Percentiles rank a stretch among this genome's conserved stretches.
Conservation (phyloP, 73 alveolate genomes). For the Symbiodinium natans region DNA sequence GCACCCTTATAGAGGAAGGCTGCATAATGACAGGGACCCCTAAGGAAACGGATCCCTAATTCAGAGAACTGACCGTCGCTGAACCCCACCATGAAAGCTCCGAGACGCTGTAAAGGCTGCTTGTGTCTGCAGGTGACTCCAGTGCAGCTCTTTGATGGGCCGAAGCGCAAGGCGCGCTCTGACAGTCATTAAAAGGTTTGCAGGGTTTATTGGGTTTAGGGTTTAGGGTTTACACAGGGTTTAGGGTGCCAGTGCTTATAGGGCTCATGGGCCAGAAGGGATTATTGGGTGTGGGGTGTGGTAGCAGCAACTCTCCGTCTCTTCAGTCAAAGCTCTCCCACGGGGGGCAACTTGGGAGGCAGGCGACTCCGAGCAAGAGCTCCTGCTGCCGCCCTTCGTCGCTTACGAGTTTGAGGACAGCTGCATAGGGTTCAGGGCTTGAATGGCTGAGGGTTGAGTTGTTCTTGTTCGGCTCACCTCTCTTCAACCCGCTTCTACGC, state of each 20-base stretch:
- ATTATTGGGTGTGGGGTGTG: too few relatives aligned
- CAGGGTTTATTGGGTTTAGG: background rate
- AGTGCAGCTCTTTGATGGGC: slow-evolving; percentile 66
- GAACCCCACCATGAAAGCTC: too few relatives aligned
- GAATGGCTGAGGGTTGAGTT: too few relatives aligned
- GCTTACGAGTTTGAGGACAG: slow-evolving; percentile 70
- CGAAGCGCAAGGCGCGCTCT: slow-evolving; percentile 29
- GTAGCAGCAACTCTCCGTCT: too few relatives aligned
- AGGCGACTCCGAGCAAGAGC: slow-evolving; percentile 31
- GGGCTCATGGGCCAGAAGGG: background rate
- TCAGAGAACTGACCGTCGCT: too few relatives aligned
- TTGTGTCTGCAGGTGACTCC: slow-evolving; percentile 28
- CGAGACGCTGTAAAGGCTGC: too few relatives aligned
- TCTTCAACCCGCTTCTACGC: background rate
- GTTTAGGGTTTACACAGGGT: background rate
- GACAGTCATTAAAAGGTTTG: background rate
- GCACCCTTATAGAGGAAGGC: too few relatives aligned
- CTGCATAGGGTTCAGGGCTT: background rate
- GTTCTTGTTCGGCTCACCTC: too few relatives aligned
- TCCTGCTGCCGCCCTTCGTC: slow-evolving; percentile 46
- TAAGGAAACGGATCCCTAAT: too few relatives aligned
- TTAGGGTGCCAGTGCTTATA: background rate
- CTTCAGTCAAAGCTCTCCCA: too few relatives aligned
- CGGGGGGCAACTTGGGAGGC: too few relatives aligned
- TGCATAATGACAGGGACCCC: too few relatives aligned